phyloP scores from a whole-genome alignment of 2,329 filamentous ascomycete species.

The Alternaria sp. region DNA sequence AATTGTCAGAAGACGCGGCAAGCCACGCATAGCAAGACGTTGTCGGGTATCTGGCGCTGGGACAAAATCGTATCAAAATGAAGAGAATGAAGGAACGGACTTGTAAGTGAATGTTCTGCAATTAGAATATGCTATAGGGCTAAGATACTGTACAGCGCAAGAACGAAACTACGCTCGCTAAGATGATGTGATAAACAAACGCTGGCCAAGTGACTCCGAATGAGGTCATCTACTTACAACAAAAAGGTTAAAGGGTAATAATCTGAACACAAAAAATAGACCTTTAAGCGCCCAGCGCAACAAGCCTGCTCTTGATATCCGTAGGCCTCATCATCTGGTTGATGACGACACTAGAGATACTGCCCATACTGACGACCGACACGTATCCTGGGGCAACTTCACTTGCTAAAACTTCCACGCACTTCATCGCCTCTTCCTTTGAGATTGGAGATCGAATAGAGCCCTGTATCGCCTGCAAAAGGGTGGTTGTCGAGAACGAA shows the following conservation, averaged over 20 bases:
- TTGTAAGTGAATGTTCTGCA: background rate
- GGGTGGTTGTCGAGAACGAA: slow-evolving; percentile 55
- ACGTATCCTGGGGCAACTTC: slow-evolving; percentile 57
- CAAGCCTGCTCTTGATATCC: slow-evolving; percentile 45
- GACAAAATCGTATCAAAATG: background rate
- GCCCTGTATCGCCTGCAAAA: slow-evolving; percentile 55
- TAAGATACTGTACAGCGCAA: slow-evolving; percentile 1
- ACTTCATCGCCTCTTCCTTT: slow-evolving; percentile 54
- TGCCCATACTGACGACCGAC: slow-evolving; percentile 48
- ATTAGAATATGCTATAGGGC: background rate
- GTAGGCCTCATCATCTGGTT: slow-evolving; percentile 45
- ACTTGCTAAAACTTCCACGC: slow-evolving; percentile 53
- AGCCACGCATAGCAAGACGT: background rate
- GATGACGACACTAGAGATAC: slow-evolving; percentile 56
- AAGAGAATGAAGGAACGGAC: background rate
- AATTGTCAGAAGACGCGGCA: background rate
- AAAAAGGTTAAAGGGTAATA: background rate
- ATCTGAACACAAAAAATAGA: background rate
- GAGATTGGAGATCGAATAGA: slow-evolving; percentile 57
- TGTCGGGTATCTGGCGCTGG: background rate
- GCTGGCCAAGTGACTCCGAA: background rate
- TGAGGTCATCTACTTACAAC: background rate
- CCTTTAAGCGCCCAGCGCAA: slow-evolving; percentile 35
- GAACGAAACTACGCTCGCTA: background rate
- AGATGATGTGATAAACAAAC: background rate